Evolutionary conservation across 345 rosid genomes (phyloP).

Genomic region (Linum lewisii): DNA sequence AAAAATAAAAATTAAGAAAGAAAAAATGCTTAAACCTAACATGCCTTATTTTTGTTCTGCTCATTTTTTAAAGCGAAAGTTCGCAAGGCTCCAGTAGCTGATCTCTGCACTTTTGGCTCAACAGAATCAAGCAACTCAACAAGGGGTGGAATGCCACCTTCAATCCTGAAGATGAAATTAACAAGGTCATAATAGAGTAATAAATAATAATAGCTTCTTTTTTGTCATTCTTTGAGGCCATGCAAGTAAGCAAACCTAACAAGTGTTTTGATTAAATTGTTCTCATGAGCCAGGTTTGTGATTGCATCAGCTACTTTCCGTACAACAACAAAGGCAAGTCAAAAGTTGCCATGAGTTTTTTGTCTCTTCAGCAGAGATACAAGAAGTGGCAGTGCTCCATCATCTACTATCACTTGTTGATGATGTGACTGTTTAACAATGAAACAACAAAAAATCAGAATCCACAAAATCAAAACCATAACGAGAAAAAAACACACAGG

Average conservation of each 20-base stretch:
- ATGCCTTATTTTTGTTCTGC: constrained; percentile 79
- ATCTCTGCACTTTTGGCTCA: constrained; percentile 93
- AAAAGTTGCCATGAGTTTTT: constrained; percentile 16
- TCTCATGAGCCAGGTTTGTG: constrained; percentile 68
- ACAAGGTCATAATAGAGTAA: background rate
- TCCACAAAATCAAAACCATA: no score
- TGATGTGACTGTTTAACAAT: constrained; percentile 40
- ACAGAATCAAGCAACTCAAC: constrained; percentile 85
- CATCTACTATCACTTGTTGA: constrained; percentile 63
- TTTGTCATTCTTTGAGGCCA: background rate
- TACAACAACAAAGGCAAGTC: constrained; percentile 29
- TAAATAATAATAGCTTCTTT: background rate
- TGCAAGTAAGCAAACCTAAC: constrained; percentile 36
- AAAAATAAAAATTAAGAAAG: background rate
- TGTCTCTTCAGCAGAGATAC: constrained; percentile 45
- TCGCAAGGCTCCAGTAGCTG: constrained; percentile 95
- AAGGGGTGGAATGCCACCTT: constrained; percentile 83
- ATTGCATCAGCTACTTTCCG: constrained; percentile 77
- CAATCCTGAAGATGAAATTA: background rate
- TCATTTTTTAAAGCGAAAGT: constrained; percentile 96
- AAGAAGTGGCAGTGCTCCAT: constrained; percentile 55
- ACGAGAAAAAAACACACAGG: background rate
- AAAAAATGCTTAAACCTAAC: background rate
- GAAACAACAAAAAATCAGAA: background rate
- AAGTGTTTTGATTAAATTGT: constrained; percentile 42